These are phyloP conservation scores for Dothideomycetidae sp. DNA, from an alignment of 2,329 filamentous ascomycete genomes.

Conservation along the genomic window DNA sequence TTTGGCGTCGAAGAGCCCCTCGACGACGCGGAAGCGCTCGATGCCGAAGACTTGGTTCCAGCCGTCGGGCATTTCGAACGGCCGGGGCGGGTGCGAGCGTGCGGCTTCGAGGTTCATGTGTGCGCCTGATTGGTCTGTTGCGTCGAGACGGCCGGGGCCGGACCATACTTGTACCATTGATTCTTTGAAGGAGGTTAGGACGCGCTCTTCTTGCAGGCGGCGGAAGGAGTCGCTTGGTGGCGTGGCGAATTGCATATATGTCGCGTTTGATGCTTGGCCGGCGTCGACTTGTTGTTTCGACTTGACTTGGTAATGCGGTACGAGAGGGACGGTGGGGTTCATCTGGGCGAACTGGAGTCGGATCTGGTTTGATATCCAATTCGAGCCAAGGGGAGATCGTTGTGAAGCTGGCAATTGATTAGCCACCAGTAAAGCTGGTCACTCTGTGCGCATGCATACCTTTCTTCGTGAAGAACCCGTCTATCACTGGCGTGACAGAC, in stretches of 20 bases:
- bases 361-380: conserved; percentile 82
- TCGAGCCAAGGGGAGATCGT: conserved; percentile 69
- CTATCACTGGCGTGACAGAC: conserved; percentile 80
- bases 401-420: conserved; percentile 45
- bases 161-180: conserved; percentile 90
- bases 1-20: conserved; percentile 81
- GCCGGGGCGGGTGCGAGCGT: conserved; percentile 58
- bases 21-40: conserved; percentile 72
- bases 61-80: conserved; percentile 95
- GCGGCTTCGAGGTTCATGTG: conserved; percentile 59
- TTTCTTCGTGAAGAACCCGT: conserved; percentile 87
- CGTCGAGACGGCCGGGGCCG: conserved; percentile 53
- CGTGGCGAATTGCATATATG: conserved; percentile 53
- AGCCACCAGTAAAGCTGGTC: neutral
- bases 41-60: conserved; percentile 89
- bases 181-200: conserved; percentile 94
- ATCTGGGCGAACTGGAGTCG: conserved; percentile 59
- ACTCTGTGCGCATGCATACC: conserved; percentile 19
- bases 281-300: conserved; percentile 84
- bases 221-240: conserved; percentile 57
- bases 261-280: conserved; percentile 61
- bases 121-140: conserved; percentile 29
- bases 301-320: conserved; percentile 76
- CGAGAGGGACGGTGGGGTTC: conserved; percentile 56
- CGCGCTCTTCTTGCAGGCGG: conserved; percentile 75